Conservation (phyloP, 805 yeast genomes). For the Saccharomyces cerevisiae region DNA sequence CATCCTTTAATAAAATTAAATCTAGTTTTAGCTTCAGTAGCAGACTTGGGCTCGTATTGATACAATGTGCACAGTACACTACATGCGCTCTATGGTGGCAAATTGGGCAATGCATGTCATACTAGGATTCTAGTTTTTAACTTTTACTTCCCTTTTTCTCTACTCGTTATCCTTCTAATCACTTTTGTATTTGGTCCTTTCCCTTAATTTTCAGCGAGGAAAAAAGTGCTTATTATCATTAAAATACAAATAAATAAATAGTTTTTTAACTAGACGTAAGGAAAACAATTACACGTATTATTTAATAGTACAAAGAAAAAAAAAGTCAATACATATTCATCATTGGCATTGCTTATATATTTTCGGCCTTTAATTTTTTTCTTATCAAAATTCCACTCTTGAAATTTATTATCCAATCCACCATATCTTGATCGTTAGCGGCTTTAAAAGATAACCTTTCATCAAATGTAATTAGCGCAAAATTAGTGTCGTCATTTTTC, state of each 20-base stretch:
- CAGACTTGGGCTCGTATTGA: constrained; percentile 21
- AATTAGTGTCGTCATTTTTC: constrained; percentile 5
- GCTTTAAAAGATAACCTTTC: constrained; percentile 16
- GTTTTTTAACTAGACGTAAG: background rate
- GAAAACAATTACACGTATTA: background rate
- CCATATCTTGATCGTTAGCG: constrained; percentile 13
- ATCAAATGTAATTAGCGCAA: constrained; percentile 14
- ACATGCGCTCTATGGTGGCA: constrained; percentile 14
- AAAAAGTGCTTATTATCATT: background rate
- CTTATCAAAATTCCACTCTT: constrained; percentile 17
- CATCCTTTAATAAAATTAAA: constrained; percentile 9
- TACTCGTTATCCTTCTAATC: background rate
- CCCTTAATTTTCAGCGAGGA: background rate
- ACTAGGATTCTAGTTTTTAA: background rate
- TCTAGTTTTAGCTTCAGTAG: constrained; percentile 14
- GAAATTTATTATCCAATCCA: constrained; percentile 20
- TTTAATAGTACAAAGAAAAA: background rate
- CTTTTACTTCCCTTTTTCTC: background rate
- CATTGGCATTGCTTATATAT: background rate
- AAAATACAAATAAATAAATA: background rate
- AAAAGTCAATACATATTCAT: background rate
- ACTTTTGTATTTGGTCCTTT: background rate
- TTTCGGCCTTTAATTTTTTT: constrained; percentile 2
- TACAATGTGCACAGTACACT: constrained; percentile 23
- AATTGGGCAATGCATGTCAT: constrained; percentile 13